These are phyloP conservation scores for Friedmanniomyces simplex DNA, from an alignment of 495 filamentous ascomycete genomes.

Conservation along the genomic window DNA sequence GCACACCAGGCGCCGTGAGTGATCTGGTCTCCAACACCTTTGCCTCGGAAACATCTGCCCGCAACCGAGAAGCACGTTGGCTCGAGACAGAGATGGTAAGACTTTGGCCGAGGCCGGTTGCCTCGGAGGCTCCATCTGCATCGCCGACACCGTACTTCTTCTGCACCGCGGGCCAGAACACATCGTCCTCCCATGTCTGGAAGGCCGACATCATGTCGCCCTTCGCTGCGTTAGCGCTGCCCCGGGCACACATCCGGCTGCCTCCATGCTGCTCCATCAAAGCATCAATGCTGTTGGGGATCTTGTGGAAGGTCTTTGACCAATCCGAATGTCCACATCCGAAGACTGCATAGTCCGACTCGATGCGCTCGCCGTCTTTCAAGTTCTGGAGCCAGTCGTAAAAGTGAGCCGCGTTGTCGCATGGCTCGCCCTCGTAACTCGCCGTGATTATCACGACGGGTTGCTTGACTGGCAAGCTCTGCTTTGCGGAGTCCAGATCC, in stretches of 20 bases:
- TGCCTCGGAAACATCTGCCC: slow-evolving; percentile 8
- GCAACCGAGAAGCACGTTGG: background rate
- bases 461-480: slow-evolving; percentile 48
- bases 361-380: slow-evolving; percentile 38
- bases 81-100: slow-evolving; percentile 3
- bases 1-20: slow-evolving; percentile 44
- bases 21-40: slow-evolving; percentile 14
- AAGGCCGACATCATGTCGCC: slow-evolving; percentile 20
- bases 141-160: slow-evolving; percentile 5
- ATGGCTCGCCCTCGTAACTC: slow-evolving; percentile 65
- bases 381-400: slow-evolving; percentile 51
- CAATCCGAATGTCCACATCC: slow-evolving; percentile 56
- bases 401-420: slow-evolving; percentile 64
- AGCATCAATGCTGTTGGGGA: slow-evolving; percentile 54
- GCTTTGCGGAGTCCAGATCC: slow-evolving; percentile 50
- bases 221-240: slow-evolving; percentile 13
- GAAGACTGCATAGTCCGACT: slow-evolving; percentile 54
- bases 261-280: slow-evolving; percentile 14
- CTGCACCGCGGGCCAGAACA: slow-evolving; percentile 14
- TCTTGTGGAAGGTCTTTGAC: slow-evolving; percentile 59
- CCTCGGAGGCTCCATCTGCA: background rate
- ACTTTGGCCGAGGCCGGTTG: background rate
- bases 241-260: slow-evolving; percentile 6
- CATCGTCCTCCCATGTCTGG: slow-evolving; percentile 18
- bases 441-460: slow-evolving; percentile 59